Evolutionary conservation across 2,329 filamentous ascomycete genomes (phyloP).

Genomic region (Venturiaceae sp.): DNA sequence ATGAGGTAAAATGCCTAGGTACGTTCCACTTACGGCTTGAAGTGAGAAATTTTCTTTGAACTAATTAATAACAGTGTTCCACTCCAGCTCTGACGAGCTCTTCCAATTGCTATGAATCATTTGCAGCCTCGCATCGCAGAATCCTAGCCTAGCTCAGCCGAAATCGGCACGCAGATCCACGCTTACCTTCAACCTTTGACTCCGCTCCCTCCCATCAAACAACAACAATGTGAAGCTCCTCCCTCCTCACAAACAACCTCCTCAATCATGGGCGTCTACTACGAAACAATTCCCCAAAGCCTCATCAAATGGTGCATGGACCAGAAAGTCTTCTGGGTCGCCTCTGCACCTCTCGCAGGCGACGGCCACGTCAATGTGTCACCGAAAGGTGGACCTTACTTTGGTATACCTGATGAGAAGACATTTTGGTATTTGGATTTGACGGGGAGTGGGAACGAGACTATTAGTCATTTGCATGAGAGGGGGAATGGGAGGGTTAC

Average conservation of each 20-base stretch:
- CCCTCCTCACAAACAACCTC: not conserved
- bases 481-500: constrained; percentile 30
- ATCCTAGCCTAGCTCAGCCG: too few relatives aligned
- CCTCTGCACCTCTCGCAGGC: constrained; percentile 29
- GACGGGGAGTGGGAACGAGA: constrained; percentile 33
- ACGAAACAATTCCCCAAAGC: constrained; percentile 30
- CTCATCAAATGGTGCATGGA: constrained; percentile 31
- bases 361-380: constrained; percentile 35
- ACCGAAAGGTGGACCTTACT: constrained; percentile 33
- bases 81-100: too few relatives aligned
- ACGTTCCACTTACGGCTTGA: too few relatives aligned
- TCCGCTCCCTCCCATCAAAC: too few relatives aligned
- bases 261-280: constrained; percentile 32
- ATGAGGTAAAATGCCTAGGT: too few relatives aligned
- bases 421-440: constrained; percentile 37
- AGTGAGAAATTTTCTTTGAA: too few relatives aligned
- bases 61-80: too few relatives aligned
- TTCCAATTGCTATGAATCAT: too few relatives aligned
- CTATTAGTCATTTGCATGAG: constrained; percentile 32
- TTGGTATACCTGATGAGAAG: constrained; percentile 27
- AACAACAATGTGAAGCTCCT: not conserved
- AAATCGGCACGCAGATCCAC: too few relatives aligned
- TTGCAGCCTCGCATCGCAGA: too few relatives aligned
- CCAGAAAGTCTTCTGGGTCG: constrained; percentile 30
- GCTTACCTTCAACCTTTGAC: too few relatives aligned